Conservation (phyloP, 106 monocot genomes). For the Vanilla planifolia region DNA sequence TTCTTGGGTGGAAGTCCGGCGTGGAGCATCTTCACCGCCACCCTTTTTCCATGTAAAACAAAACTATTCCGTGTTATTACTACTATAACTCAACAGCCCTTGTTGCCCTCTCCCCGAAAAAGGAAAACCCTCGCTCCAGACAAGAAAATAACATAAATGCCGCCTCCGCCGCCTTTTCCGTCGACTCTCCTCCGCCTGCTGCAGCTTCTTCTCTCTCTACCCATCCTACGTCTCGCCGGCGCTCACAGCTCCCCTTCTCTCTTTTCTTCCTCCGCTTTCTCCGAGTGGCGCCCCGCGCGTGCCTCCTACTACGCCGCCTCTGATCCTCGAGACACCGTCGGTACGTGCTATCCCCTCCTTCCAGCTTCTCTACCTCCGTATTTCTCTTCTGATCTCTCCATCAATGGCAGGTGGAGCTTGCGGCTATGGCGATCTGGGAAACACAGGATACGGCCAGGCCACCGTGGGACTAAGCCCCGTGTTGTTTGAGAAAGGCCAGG, state of each 20-base stretch:
- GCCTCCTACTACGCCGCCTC: slow-evolving; percentile 82
- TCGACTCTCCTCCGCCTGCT: slow-evolving; percentile 2
- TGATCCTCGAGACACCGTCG: slow-evolving; percentile 65
- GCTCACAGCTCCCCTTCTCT: slow-evolving; percentile 31
- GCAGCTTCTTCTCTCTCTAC: not conserved
- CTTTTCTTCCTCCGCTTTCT: slow-evolving; percentile 41
- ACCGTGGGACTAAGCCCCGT: slow-evolving; percentile 76
- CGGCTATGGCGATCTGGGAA: slow-evolving; percentile 86
- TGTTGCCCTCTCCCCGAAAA: not conserved
- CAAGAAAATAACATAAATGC: too few species aligned
- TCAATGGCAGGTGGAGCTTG: slow-evolving; percentile 69
- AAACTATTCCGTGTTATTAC: too few species aligned
- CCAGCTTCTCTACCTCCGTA: not conserved
- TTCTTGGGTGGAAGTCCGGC: too few species aligned
- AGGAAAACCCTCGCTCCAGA: too few species aligned
- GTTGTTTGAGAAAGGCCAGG: slow-evolving; percentile 63
- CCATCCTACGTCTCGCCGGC: not conserved
- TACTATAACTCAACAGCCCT: too few species aligned
- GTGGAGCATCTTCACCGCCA: too few species aligned
- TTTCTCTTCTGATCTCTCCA: not conserved
- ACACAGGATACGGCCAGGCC: slow-evolving; percentile 75
- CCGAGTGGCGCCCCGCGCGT: slow-evolving; percentile 71
- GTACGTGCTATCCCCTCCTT: slow-evolving; percentile 9
- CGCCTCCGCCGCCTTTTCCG: not conserved
- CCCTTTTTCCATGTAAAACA: too few species aligned